These are phyloP conservation scores for Piper betle DNA, from an alignment of 164 flowering plant genomes.

Conservation along the genomic window DNA sequence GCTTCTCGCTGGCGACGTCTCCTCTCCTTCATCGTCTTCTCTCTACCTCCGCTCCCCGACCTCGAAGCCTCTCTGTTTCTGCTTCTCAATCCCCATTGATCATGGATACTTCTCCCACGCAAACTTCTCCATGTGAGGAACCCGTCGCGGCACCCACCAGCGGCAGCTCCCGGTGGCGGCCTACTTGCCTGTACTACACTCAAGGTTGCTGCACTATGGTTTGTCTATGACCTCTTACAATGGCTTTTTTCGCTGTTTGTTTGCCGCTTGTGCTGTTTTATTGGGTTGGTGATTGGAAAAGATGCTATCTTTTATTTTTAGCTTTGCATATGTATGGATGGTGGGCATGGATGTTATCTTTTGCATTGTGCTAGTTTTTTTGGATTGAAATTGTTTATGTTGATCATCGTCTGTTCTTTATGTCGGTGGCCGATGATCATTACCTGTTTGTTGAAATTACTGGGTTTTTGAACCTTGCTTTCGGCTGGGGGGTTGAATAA, in stretches of 20 bases:
- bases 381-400: too few species aligned
- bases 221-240: background rate
- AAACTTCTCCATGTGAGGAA: constrained; percentile 1
- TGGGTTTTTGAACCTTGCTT: background rate
- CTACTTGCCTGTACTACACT: constrained; percentile 66
- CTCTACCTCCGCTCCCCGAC: background rate
- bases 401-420: background rate
- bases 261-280: too few species aligned
- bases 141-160: background rate
- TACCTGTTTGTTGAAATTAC: background rate
- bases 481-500: background rate
- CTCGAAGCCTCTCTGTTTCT: background rate
- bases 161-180: constrained; percentile 36
- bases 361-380: background rate
- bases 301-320: too few species aligned
- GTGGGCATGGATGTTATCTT: background rate
- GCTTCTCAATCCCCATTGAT: background rate
- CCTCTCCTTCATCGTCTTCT: background rate
- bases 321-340: background rate
- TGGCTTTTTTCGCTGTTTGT: too few species aligned
- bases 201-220: constrained; percentile 83
- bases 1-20: too few species aligned
- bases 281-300: too few species aligned
- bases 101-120: background rate
- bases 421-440: background rate